These are phyloP conservation scores for Jaapia argillacea DNA, from an alignment of 768 basidiomycete species.

Conservation along the genomic window DNA sequence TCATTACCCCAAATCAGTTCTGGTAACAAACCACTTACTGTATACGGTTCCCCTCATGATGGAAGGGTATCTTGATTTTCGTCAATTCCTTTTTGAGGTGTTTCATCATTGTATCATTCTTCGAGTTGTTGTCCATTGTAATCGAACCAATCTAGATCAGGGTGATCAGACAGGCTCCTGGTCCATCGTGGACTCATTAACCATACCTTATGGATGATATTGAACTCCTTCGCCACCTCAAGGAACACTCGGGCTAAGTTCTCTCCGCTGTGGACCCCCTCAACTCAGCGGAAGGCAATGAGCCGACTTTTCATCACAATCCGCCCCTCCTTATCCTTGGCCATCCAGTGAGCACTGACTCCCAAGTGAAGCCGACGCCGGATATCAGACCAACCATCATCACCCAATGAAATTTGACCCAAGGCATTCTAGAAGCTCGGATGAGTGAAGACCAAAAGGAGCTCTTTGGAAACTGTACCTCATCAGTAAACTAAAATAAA, in stretches of 20 bases:
- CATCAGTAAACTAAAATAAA: no score
- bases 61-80: background rate
- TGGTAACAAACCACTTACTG: background rate
- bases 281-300: background rate
- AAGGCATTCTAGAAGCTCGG: background rate
- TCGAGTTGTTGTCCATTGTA: constrained; percentile 6
- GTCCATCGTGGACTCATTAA: background rate
- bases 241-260: background rate
- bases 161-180: background rate
- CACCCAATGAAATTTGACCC: background rate
- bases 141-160: background rate
- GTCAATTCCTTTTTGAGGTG: background rate
- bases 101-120: constrained; percentile 5
- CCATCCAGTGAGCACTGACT: background rate
- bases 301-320: background rate
- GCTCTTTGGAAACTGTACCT: no score
- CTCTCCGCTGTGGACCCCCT: background rate
- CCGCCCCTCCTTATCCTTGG: background rate
- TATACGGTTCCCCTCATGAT: background rate
- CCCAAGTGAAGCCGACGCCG: background rate
- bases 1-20: background rate
- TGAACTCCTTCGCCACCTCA: background rate
- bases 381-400: background rate
- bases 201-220: background rate
- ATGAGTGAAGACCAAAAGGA: no score